These are phyloP conservation scores for Larix kaempferi DNA, from an alignment of 75 land plant genomes.

Conservation along the genomic window DNA sequence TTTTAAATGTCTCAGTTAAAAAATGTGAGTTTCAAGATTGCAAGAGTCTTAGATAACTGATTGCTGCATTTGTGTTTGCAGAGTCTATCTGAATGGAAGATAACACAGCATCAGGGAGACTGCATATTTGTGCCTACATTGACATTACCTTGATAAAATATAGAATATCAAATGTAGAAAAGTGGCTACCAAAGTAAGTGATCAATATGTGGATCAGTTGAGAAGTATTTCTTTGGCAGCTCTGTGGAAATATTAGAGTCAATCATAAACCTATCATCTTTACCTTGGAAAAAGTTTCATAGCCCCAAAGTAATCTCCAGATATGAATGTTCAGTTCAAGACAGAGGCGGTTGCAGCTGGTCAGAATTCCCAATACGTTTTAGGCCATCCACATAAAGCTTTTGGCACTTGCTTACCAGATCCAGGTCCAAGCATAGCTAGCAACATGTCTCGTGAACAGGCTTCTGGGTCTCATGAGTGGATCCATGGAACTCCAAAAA, in stretches of 20 bases:
- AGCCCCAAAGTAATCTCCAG: neutral
- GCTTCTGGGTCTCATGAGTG: neutral
- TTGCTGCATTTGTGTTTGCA: slow-evolving; percentile 1
- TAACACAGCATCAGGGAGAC: neutral
- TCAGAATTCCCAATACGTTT: neutral
- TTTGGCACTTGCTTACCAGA: neutral
- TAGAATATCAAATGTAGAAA: neutral
- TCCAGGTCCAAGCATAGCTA: neutral
- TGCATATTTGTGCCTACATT: neutral
- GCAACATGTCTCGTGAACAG: slow-evolving; percentile 4
- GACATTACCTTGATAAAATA: slow-evolving; percentile 4
- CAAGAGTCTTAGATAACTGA: neutral
- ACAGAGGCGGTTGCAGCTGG: neutral
- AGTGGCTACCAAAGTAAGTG: neutral
- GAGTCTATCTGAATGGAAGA: neutral
- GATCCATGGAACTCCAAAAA: slow-evolving; percentile 4
- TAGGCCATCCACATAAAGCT: neutral
- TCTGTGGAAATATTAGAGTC: neutral
- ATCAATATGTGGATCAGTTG: neutral
- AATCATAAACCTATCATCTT: neutral
- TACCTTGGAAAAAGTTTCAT: neutral
- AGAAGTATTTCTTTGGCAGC: neutral
- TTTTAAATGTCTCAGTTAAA: no score
- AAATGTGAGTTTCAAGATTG: neutral
- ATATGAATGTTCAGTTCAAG: slow-evolving; percentile 7